Evolutionary conservation across 2,329 filamentous ascomycete species (phyloP).

Genomic region (Talaromyces verruculosus): DNA sequence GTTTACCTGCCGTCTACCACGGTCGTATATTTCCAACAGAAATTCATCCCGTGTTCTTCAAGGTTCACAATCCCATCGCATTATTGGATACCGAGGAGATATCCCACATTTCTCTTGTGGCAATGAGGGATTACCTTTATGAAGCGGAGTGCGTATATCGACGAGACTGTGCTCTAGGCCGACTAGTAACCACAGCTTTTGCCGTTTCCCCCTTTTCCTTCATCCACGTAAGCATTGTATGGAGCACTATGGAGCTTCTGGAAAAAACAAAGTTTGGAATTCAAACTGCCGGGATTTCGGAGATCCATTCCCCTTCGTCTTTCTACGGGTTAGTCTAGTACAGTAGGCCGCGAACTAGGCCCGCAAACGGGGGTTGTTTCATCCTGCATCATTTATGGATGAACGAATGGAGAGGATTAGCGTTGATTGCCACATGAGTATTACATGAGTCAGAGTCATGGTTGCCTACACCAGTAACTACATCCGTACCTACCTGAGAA

Average conservation of each 20-base stretch:
- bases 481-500: not conserved
- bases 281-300: conserved; percentile 5
- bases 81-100: not conserved
- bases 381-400: not conserved
- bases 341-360: conserved; percentile 6
- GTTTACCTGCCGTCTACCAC: not conserved
- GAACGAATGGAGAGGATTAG: conserved; percentile 1
- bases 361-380: conserved; percentile 7
- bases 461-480: not conserved
- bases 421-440: conserved; percentile 5
- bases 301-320: not conserved
- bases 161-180: conserved; percentile 9
- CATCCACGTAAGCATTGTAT: not conserved
- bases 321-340: not conserved
- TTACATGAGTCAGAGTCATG: not conserved
- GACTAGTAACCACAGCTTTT: not conserved
- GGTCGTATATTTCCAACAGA: not conserved
- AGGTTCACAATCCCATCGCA: not conserved
- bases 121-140: not conserved
- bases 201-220: conserved; percentile 10
- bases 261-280: conserved; percentile 11
- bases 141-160: not conserved
- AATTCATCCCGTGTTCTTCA: conserved; percentile 2
- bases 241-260: conserved; percentile 7
- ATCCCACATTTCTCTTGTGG: not conserved